A percentile compares a stretch with the other conserved stretches of the same genome.
Conservation (phyloP, 2,329 filamentous ascomycete species). For the Fusarium hainanense region DNA sequence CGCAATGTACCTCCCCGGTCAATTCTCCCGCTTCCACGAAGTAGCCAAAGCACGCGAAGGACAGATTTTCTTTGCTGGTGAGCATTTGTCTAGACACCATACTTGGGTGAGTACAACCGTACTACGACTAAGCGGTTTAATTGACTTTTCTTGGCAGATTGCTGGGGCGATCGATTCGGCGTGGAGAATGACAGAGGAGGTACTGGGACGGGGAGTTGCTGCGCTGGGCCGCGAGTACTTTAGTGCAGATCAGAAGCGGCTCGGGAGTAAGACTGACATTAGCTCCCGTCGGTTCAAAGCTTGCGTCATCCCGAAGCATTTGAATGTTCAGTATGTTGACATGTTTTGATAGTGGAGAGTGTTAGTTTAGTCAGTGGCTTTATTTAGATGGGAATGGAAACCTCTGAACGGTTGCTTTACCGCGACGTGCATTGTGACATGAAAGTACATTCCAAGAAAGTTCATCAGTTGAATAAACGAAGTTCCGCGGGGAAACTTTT, state of each 20-base stretch:
- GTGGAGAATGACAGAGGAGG: background rate
- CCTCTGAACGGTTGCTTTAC: too few species aligned
- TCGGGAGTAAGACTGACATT: background rate
- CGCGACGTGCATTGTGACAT: too few species aligned
- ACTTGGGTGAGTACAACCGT: background rate
- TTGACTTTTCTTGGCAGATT: background rate
- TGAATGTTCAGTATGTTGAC: background rate
- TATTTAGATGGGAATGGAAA: too few species aligned
- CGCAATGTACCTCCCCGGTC: background rate
- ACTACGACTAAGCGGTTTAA: background rate
- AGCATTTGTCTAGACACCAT: background rate
- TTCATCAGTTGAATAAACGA: too few species aligned
- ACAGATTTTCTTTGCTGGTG: background rate
- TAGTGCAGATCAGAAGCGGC: background rate
- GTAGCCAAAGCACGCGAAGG: background rate
- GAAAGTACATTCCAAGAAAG: too few species aligned
- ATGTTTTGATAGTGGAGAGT: background rate
- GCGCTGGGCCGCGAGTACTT: background rate
- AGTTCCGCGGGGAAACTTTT: too few species aligned
- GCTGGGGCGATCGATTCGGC: background rate
- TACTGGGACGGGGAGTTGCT: background rate
- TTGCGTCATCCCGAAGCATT: background rate
- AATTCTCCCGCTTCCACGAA: background rate
- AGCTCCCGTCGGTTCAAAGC: background rate
- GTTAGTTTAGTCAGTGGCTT: background rate